Conservation (phyloP, 1,284 basidiomycete genomes). For the Ustanciosporium gigantosporum region DNA sequence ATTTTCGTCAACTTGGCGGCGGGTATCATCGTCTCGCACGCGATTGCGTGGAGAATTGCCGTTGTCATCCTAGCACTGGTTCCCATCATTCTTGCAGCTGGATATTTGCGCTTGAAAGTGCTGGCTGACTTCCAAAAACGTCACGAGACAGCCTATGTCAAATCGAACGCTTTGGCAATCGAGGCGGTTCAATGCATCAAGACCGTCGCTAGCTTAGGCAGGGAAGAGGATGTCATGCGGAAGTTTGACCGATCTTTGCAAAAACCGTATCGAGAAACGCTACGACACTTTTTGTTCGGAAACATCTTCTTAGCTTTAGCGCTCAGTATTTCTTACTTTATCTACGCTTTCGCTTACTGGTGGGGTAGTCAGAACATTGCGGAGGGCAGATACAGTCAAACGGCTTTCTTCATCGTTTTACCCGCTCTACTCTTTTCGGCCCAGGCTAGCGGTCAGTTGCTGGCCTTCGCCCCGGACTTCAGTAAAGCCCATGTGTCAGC, state of each 20-base stretch:
- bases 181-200: constrained; percentile 48
- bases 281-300: constrained; percentile 43
- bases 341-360: constrained; percentile 55
- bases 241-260: constrained; percentile 35
- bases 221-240: constrained; percentile 47
- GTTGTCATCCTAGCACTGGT: constrained; percentile 49
- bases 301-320: constrained; percentile 47
- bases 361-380: constrained; percentile 54
- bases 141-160: constrained; percentile 49
- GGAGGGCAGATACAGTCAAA: constrained; percentile 38
- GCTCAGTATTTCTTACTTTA: constrained; percentile 52
- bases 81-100: constrained; percentile 44
- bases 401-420: constrained; percentile 53
- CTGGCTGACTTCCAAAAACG: constrained; percentile 51
- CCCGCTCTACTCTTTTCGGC: constrained; percentile 53
- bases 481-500: constrained; percentile 50
- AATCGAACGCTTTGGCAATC: constrained; percentile 47
- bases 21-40: constrained; percentile 40
- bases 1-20: constrained; percentile 50
- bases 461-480: constrained; percentile 53
- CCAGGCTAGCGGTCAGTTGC: constrained; percentile 50
- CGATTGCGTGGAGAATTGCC: constrained; percentile 49
- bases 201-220: constrained; percentile 41
- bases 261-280: constrained; percentile 41
- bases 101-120: constrained; percentile 50